Evolutionary conservation across 2,329 filamentous ascomycete species (phyloP).

Genomic region (Fusarium nodosum): DNA sequence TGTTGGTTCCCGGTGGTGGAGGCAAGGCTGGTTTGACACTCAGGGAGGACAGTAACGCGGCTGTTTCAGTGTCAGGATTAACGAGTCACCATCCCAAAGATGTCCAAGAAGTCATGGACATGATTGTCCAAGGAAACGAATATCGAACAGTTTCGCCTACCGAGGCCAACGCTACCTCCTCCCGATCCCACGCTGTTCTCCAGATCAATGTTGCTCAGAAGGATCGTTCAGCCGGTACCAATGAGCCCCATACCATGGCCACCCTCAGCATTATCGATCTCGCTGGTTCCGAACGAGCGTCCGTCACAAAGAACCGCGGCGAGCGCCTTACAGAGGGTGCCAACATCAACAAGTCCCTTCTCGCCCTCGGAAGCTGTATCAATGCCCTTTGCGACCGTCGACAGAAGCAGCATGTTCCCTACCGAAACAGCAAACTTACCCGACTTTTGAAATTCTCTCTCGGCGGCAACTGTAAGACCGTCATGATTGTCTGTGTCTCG

Average conservation of each 20-base stretch:
- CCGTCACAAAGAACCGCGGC: constrained; percentile 95
- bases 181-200: constrained; percentile 94
- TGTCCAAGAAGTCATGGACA: constrained; percentile 98
- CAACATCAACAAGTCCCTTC: constrained; percentile 98
- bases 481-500: constrained; percentile 99
- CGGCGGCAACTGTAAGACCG: constrained; percentile 97
- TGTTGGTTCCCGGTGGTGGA: constrained; percentile 82
- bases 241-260: constrained; percentile 97
- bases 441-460: constrained; percentile 96
- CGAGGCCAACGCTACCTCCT: constrained; percentile 96
- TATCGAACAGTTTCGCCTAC: constrained; percentile 96
- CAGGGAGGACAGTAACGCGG: constrained; percentile 92
- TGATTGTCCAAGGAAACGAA: constrained; percentile 96
- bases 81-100: constrained; percentile 92
- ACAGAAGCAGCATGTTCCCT: constrained; percentile 94
- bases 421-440: constrained; percentile 97
- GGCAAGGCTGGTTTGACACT: constrained; percentile 90
- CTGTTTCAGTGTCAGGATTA: constrained; percentile 89
- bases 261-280: constrained; percentile 98
- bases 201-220: constrained; percentile 97
- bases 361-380: constrained; percentile 96
- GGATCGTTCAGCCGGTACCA: constrained; percentile 90
- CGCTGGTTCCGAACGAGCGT: constrained; percentile 94
- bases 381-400: constrained; percentile 95
- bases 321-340: constrained; percentile 92